Base-by-base conservation (phyloP, 1,284 basidiomycete genomes). In the Pseudozyma thailandica region DNA sequence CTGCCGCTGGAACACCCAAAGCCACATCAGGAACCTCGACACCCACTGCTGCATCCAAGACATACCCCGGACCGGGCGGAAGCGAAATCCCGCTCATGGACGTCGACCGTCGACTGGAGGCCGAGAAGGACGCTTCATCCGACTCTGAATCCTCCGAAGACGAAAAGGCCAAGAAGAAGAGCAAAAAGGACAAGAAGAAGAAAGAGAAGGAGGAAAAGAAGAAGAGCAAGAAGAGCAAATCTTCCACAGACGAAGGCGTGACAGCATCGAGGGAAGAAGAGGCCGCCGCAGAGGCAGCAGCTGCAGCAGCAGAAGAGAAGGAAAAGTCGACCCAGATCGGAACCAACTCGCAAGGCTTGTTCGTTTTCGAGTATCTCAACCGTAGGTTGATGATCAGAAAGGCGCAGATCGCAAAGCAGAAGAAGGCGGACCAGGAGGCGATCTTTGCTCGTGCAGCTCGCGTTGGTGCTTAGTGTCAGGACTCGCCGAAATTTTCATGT, bases 341-440 rank as follows among this genome's bases (percentile, higher is more conserved):
- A 4, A 66, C 60, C 31, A 71, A 69, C 31, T 48, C 75, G 18
- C 62, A 63, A 28, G 62, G 64, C 6, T 53, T 75, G 12, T 71
- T 50, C 31, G 75, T 78, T 8, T 75, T 75, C 38, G 76, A 80
- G 46, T 82, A 82, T 53, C 63, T 82, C 39, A 71, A 72, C 7
- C 71, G 74, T 20, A 62, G 71, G 16, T 68, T 82, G 15, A 76
- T 82, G 56, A 69, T 70, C 27, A 51, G 73, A 20, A 76, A 73
- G 49, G 80, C 79, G 8, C 74, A 74, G 41, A 64, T 82, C 26
- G 64, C 58, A 5, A 60, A 71, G 37, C 46, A 61, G 39, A 68
- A 71, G 44, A 74, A 78, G 51, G 76, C 72, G 9, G 64, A 74
- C 18, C 56, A 71, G 25, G 65, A 77, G 18, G 77, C 72, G 10